phyloP scores from a whole-genome alignment of 1,284 basidiomycete genomes.

The Melampsora abietis-canadensis region DNA sequence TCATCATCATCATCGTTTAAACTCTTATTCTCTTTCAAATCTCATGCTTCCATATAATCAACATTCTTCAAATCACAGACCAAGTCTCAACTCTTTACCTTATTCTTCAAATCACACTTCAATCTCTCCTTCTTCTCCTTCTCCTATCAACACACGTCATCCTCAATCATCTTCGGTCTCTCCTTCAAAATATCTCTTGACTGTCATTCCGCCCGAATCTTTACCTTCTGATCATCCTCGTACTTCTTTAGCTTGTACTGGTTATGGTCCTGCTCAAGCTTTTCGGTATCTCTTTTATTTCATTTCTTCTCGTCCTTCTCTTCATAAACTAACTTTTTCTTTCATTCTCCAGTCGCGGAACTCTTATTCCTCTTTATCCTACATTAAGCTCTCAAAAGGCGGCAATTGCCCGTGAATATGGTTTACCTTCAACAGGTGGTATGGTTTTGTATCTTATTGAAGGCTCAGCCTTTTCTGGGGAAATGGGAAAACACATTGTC shows the following conservation, averaged over 20 bases:
- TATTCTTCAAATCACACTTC: conserved; percentile 1
- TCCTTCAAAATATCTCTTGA: conserved; percentile 47
- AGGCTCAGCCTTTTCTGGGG: conserved; percentile 20
- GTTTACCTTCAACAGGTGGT: conserved; percentile 72
- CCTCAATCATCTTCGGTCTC: not conserved
- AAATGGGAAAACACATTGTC: conserved; percentile 24
- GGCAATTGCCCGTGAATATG: conserved; percentile 82
- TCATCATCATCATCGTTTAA: too few relatives aligned
- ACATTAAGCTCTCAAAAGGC: conserved; percentile 67
- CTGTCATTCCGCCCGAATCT: conserved; percentile 50
- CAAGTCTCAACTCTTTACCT: not conserved
- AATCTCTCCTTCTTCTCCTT: not conserved
- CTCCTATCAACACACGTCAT: not conserved
- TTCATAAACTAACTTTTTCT: not conserved
- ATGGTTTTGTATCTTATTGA: conserved; percentile 69
- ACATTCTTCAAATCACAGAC: too few relatives aligned
- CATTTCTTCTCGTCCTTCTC: not conserved
- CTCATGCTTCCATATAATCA: too few relatives aligned
- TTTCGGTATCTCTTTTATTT: conserved; percentile 47
- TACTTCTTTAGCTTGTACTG: conserved; percentile 48
- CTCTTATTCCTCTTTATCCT: conserved; percentile 68
- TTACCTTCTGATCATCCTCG: conserved; percentile 51
- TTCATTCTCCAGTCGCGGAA: conserved; percentile 64
- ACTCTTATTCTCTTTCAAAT: too few relatives aligned
- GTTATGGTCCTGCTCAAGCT: conserved; percentile 49